These are phyloP conservation scores for Lentinula guzmanii DNA, from an alignment of 768 basidiomycete species.

Conservation along the genomic window DNA sequence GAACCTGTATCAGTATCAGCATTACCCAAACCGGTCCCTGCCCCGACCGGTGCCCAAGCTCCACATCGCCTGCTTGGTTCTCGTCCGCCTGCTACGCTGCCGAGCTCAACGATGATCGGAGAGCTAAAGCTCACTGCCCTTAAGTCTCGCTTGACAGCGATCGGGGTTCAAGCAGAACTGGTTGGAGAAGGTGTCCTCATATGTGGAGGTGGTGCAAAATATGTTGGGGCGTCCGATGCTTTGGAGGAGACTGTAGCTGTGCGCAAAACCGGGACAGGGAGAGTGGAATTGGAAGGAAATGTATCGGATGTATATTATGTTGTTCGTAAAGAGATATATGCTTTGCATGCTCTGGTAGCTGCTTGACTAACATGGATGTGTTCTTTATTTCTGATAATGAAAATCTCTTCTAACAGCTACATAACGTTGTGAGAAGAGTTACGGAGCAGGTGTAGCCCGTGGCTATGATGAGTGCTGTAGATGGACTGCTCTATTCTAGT, in stretches of 20 bases:
- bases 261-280: slow-evolving; percentile 78
- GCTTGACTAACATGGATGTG: slow-evolving; percentile 28
- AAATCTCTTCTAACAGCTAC: too few species aligned
- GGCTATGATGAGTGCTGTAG: too few species aligned
- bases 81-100: slow-evolving; percentile 61
- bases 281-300: slow-evolving; percentile 84
- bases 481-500: too few species aligned
- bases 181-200: slow-evolving; percentile 96
- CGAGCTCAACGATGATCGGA: slow-evolving; percentile 94
- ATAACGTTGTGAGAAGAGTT: too few species aligned
- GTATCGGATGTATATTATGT: slow-evolving; percentile 86
- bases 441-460: too few species aligned
- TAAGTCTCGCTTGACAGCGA: slow-evolving; percentile 68
- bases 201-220: slow-evolving; percentile 61
- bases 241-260: slow-evolving; percentile 78
- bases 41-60: slow-evolving; percentile 16
- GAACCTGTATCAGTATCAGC: slow-evolving; percentile 51
- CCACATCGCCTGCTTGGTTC: slow-evolving; percentile 50
- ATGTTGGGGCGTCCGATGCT: slow-evolving; percentile 30
- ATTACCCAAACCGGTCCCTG: slow-evolving; percentile 12
- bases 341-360: slow-evolving; percentile 83
- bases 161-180: slow-evolving; percentile 86
- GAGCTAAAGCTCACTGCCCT: slow-evolving; percentile 90
- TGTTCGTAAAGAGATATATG: slow-evolving; percentile 87
- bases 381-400: too few species aligned